Percentiles rank a stretch among this genome's conserved stretches.
Evolutionary conservation across 148 eudicot genomes (phyloP).

Genomic region (Vaccinium myrtillus): DNA sequence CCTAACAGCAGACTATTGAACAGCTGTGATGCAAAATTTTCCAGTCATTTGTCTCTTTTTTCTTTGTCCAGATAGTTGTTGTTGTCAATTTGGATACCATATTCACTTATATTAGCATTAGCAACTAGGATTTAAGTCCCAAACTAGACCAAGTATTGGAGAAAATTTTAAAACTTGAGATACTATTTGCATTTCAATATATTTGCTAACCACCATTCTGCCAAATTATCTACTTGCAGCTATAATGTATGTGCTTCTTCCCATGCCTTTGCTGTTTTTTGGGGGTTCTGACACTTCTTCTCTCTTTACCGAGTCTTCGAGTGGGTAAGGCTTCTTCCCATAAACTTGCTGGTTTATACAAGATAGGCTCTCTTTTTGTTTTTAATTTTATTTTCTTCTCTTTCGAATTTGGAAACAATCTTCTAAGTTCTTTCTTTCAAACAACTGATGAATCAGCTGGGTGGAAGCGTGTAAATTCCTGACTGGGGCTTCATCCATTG

Average conservation of each 20-base stretch:
- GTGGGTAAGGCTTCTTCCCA: conserved; percentile 39
- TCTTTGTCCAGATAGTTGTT: not conserved
- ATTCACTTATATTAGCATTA: not conserved
- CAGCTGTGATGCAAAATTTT: not conserved
- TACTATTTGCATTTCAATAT: not conserved
- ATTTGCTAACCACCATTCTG: not conserved
- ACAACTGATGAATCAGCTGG: conserved; percentile 60
- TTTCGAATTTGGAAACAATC: not conserved
- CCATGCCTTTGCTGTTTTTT: conserved; percentile 93
- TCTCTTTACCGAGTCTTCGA: conserved; percentile 59
- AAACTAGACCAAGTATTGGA: not conserved
- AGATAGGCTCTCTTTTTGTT: not conserved
- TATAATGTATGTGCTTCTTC: conserved; percentile 81
- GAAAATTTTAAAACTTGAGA: not conserved
- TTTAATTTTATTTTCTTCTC: not conserved
- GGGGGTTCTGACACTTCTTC: conserved; percentile 75
- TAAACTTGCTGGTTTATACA: not conserved
- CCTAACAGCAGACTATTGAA: not conserved
- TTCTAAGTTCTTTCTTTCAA: not conserved
- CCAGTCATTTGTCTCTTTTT: not conserved
- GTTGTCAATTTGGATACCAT: not conserved
- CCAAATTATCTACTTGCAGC: conserved; percentile 49
- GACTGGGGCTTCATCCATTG: conserved; percentile 83
- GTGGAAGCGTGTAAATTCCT: conserved; percentile 73
- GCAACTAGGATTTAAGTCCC: not conserved